A percentile compares a stretch with the other conserved stretches of the same genome.
These are phyloP conservation scores for Fabrea salina DNA, from an alignment of 169 alveolate species.

Conservation along the genomic window DNA sequence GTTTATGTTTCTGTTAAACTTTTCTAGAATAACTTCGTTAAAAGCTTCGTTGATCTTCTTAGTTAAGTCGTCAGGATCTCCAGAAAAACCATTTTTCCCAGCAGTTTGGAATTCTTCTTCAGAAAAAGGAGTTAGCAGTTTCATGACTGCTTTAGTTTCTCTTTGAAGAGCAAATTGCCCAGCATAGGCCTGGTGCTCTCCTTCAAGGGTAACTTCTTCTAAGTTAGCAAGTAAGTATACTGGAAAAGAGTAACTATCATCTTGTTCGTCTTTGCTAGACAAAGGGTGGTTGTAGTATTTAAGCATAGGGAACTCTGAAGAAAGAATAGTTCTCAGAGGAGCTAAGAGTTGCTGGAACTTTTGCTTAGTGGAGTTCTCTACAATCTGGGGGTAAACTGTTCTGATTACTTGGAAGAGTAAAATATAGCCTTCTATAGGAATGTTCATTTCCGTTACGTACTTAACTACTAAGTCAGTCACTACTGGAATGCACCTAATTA, in stretches of 20 bases:
- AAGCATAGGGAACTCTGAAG: conserved; percentile 8
- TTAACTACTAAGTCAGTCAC: background rate
- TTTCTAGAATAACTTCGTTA: too few species aligned
- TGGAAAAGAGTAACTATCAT: background rate
- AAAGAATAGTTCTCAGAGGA: conserved; percentile 15
- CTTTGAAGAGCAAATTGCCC: conserved; percentile 2
- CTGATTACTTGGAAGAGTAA: background rate
- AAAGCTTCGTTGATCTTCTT: too few species aligned
- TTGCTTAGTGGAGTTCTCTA: background rate
- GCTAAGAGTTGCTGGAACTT: background rate
- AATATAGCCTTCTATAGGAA: conserved; percentile 20
- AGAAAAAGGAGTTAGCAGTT: conserved; percentile 5
- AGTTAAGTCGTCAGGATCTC: too few species aligned
- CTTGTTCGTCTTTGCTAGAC: background rate
- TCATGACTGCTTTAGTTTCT: conserved; percentile 1
- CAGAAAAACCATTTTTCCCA: too few species aligned
- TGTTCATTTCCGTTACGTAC: conserved; percentile 6
- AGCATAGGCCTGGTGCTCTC: background rate
- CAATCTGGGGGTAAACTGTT: background rate
- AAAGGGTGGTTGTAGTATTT: conserved; percentile 25
- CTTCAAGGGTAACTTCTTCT: background rate
- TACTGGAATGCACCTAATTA: background rate
- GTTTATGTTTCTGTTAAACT: too few species aligned
- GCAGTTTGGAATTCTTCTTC: background rate
- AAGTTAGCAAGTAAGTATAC: background rate